Conservation (phyloP, 202 grass and related monocot genomes). For the Schoenoplectus tabernaemontani region DNA sequence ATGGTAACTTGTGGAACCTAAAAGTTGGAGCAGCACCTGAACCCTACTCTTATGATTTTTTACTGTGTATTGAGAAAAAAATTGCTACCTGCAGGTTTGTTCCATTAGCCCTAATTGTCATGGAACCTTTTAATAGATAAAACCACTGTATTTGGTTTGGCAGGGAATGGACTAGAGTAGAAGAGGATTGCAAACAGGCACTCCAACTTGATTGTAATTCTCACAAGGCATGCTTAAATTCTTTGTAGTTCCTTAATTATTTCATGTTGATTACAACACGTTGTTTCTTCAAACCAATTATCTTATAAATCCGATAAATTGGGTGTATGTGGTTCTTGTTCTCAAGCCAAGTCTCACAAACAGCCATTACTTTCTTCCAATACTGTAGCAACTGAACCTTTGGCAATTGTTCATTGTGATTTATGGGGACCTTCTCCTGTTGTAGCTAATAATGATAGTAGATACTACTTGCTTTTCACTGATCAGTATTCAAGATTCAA, state of each 20-base stretch:
- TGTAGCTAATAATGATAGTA: too few species aligned
- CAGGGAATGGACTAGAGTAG: slow-evolving; percentile 67
- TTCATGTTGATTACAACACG: neutral
- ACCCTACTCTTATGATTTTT: neutral
- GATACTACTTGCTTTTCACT: too few species aligned
- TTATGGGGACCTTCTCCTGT: too few species aligned
- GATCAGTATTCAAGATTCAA: too few species aligned
- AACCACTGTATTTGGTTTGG: neutral
- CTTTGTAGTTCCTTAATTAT: neutral
- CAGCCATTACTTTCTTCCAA: too few species aligned
- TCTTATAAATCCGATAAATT: too few species aligned
- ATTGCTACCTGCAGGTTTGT: neutral
- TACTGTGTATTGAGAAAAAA: neutral
- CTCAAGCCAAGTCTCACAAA: too few species aligned
- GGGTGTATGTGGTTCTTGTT: too few species aligned
- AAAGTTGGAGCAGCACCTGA: neutral
- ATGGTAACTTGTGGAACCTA: neutral
- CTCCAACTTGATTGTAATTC: slow-evolving; percentile 57
- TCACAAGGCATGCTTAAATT: slow-evolving; percentile 36
- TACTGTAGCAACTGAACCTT: too few species aligned
- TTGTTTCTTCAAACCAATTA: too few species aligned
- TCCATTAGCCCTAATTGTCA: neutral
- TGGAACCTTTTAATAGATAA: neutral
- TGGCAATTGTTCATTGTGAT: too few species aligned
- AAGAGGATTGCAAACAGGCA: slow-evolving; percentile 75